Evolutionary conservation across 2,329 filamentous ascomycete species (phyloP).

Genomic region (Emmonsiellopsis sp.): DNA sequence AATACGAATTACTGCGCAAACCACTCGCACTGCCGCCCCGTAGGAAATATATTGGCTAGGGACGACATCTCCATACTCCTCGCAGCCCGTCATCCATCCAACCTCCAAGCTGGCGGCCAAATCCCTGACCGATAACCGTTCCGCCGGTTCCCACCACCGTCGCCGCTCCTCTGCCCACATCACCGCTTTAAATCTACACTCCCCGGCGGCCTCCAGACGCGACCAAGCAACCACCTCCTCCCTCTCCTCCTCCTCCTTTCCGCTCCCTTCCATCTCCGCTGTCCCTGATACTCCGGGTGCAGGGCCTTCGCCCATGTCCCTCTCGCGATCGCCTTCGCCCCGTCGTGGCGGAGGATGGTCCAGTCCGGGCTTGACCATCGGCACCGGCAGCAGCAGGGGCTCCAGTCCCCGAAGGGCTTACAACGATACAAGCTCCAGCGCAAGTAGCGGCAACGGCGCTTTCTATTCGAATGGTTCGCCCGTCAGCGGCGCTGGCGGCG

Average conservation of each 20-base stretch:
- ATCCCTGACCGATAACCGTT: conserved; percentile 9
- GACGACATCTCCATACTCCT: background rate
- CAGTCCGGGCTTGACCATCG: conserved; percentile 67
- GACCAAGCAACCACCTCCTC: conserved; percentile 18
- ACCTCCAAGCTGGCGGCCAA: background rate
- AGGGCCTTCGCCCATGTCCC: conserved; percentile 57
- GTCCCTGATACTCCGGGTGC: conserved; percentile 55
- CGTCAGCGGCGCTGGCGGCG: conserved; percentile 22
- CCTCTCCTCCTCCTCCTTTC: conserved; percentile 15
- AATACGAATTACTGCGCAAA: too few species aligned
- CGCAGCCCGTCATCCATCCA: too few species aligned
- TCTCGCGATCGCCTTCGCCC: conserved; percentile 82
- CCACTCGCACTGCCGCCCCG: too few species aligned
- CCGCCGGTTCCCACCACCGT: conserved; percentile 23
- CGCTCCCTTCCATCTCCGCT: conserved; percentile 39
- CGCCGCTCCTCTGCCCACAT: conserved; percentile 38
- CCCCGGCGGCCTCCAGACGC: conserved; percentile 24
- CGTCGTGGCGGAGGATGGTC: conserved; percentile 79
- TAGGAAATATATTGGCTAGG: background rate
- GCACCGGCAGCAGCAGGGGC: conserved; percentile 48
- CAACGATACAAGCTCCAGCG: conserved; percentile 29
- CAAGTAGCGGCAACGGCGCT: conserved; percentile 34
- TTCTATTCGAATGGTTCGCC: conserved; percentile 7
- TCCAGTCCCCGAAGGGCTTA: conserved; percentile 53
- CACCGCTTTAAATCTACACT: conserved; percentile 34